Base-by-base conservation (phyloP, 2,329 filamentous ascomycete species). In the Nothophaeocryptopus gaeumannii region DNA sequence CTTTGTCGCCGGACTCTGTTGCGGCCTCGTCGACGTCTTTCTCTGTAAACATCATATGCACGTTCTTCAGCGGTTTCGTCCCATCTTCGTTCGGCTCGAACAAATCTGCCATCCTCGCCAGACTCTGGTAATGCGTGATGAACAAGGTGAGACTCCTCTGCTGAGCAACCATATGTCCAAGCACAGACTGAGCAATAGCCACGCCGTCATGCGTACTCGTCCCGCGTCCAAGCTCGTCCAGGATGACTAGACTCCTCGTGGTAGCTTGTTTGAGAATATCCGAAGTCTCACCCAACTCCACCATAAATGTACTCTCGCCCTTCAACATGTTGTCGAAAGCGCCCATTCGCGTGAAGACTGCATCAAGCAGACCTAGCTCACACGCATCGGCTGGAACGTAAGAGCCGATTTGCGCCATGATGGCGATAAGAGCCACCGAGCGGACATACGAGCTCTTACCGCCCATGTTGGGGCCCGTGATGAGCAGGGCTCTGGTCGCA, bases 381-480 rank as follows among this genome's bases (percentile, higher is more conserved):
- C 92, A 83, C 2, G 82, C 78, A 26, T 79, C 77, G 15, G 92
- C 92, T 2, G 93, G 93, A 1, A 99, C 90, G 69, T 91, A 99
- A 33, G 88, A 95, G 43, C 93, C 93, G 56, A 96, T 86, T 67
- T 99, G 93, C 7, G 89, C 90, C 75, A 99, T 91, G 63, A 99
- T 91, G 40, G 87, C 82, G 55, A 97, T 89, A 5, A 99, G 82
- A 8, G 93, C 92, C 38, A 95, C 84, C 58, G 91, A 88, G 45
- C 93, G 89, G 15, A 99, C 92, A 69, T 96, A 99, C 50, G 87
- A 93, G n/a, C 89, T 96, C 67, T 99, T 99, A 49, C 93, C 93
- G 63, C 93, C 93, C 93, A 99, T 99, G 73, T 99, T 99, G 29
- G 93, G 93, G 0, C 93, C 93, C 0, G 93, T 99, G 62, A 99